Base-by-base conservation (phyloP, 2,329 filamentous ascomycete species). In the Phyllosticta citrichinensis region DNA sequence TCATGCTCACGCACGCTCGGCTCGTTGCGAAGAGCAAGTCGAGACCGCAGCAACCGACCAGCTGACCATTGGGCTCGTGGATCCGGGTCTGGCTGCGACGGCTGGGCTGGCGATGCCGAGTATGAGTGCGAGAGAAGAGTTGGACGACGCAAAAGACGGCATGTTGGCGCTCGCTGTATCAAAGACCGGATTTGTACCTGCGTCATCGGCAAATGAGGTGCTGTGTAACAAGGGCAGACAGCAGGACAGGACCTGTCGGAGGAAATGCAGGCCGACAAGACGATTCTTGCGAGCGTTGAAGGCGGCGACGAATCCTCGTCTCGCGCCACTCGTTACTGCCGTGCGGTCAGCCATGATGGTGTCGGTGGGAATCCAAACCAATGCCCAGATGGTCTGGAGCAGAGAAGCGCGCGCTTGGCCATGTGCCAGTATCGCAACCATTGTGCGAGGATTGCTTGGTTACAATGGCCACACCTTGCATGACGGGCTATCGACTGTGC, bases 401-500 rank as follows among this genome's bases (percentile, higher is more conserved):
- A n/a, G 40, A 47, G 40, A 47, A 47, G 40, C 40, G 40, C 40
- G 40, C 40, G 40, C 40, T 47, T 47, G 40, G 40, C 40, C 40
- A 47, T 47, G 40, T 47, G 40, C 40, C 40, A 47, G 40, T 47
- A 47, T 47, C 40, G 40, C 40, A 47, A 19, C 40, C 40, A n/a
- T 47, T 47, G 40, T 47, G 40, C 40, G 40, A 47, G 40, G 40
- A 47, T 47, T 47, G 40, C 40, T 47, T 47, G 40, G 40, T 47
- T 47, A 47, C 40, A 47, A 47, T 47, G 40, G 40, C 40, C 30
- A 61, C 57, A 47, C 55, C 59, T 61, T 61, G 59, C 59, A 61
- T 61, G 55, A 53, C 53, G 52, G 51, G 40, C 54, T 56, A 60
- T 60, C 58, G 58, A 60, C 33, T 53, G 53, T 52, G 19, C 54